phyloP scores from a whole-genome alignment of 2,329 filamentous ascomycete genomes.

The Pseudogymnoascus sp. region DNA sequence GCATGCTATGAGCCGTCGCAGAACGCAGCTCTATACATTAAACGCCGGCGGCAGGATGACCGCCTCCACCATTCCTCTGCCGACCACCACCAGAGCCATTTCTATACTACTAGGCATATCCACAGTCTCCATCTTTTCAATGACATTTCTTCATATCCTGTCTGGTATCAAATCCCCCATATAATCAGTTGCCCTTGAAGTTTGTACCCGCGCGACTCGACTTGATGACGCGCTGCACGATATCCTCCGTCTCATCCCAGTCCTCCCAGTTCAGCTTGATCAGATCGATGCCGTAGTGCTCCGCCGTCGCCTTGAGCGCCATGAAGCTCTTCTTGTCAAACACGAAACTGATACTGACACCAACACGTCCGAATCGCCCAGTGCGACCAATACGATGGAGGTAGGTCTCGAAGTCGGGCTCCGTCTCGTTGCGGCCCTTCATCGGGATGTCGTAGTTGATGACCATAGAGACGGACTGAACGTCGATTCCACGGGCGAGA shows the following conservation, averaged over 20 bases:
- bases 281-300: conserved; percentile 72
- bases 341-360: conserved; percentile 92
- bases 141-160: background rate
- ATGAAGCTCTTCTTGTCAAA: conserved; percentile 75
- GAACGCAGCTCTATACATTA: background rate
- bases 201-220: conserved; percentile 51
- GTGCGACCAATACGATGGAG: conserved; percentile 96
- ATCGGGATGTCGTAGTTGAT: conserved; percentile 91
- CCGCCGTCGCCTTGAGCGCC: conserved; percentile 70
- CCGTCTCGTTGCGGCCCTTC: conserved; percentile 65
- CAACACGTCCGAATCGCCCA: conserved; percentile 91
- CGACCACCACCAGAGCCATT: background rate
- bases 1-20: background rate
- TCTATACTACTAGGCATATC: background rate
- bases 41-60: background rate
- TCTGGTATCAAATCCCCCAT: background rate
- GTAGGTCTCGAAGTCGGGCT: conserved; percentile 91
- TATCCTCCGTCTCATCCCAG: conserved; percentile 82
- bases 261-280: conserved; percentile 75
- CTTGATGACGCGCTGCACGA: conserved; percentile 76
- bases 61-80: background rate
- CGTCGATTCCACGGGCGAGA: conserved; percentile 89
- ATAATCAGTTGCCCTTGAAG: conserved; percentile 23
- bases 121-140: background rate
- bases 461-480: conserved; percentile 90